Percentiles rank a stretch among this genome's conserved stretches.
phyloP scores from a whole-genome alignment of 257 asterid species.

The Oldenlandia corymbosa region DNA sequence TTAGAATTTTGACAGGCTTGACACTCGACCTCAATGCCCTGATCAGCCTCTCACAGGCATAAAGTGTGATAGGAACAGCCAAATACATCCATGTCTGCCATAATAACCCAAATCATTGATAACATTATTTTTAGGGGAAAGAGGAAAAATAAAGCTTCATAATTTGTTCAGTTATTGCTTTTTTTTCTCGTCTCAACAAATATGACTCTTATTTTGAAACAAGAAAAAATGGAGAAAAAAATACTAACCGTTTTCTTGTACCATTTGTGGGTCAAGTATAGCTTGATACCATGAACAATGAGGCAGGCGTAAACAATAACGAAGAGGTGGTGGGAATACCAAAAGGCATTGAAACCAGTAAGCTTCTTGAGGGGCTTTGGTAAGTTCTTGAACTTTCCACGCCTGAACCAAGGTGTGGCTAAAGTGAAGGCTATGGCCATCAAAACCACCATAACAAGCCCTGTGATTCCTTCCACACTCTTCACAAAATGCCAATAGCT shows the following conservation, averaged over 20 bases:
- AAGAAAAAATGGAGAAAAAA: no score
- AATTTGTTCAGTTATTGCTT: no score
- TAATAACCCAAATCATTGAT: neutral
- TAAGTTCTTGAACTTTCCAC: constrained; percentile 40
- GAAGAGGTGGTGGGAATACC: constrained; percentile 88
- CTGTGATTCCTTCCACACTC: constrained; percentile 74
- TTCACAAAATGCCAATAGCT: constrained; percentile 64
- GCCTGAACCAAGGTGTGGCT: constrained; percentile 76
- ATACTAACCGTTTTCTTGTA: constrained; percentile 62
- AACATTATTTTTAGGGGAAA: no score
- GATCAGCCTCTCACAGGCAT: constrained; percentile 60
- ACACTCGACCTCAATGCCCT: constrained; percentile 73
- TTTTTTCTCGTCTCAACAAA: no score
- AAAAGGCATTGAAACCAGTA: constrained; percentile 86
- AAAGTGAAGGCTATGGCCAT: constrained; percentile 82
- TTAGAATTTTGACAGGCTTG: constrained; percentile 61
- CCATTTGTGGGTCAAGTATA: constrained; percentile 55
- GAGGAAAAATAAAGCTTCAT: no score
- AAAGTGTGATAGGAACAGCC: constrained; percentile 50
- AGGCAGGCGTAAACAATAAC: constrained; percentile 61
- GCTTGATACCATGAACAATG: constrained; percentile 71
- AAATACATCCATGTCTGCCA: constrained; percentile 88
- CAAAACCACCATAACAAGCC: constrained; percentile 67
- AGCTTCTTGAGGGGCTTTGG: constrained; percentile 61
- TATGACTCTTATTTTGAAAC: no score